Evolutionary conservation across 495 filamentous ascomycete genomes (phyloP).

Genomic region (Cercophora scortea): DNA sequence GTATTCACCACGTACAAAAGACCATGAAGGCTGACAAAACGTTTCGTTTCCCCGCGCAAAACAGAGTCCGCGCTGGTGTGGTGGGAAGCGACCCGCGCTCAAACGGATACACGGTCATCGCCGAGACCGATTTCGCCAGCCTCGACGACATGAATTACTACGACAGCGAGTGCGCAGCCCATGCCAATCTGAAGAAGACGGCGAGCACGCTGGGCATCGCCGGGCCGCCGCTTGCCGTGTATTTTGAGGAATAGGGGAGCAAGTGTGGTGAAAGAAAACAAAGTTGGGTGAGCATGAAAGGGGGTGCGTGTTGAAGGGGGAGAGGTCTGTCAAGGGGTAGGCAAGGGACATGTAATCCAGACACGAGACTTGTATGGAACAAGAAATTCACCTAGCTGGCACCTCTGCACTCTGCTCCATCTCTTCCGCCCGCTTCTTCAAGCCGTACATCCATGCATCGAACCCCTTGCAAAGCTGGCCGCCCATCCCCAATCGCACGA

Average conservation of each 20-base stretch:
- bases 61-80: constrained; percentile 31
- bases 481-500: constrained; percentile 11
- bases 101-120: constrained; percentile 56
- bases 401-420: background rate
- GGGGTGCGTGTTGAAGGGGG: background rate
- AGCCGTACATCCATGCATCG: constrained; percentile 21
- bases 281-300: background rate
- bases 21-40: background rate
- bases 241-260: constrained; percentile 26
- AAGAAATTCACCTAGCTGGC: too few relatives aligned
- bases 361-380: too few relatives aligned
- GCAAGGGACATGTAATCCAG: too few relatives aligned
- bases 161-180: constrained; percentile 55
- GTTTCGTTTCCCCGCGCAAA: background rate
- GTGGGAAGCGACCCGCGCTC: constrained; percentile 46
- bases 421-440: constrained; percentile 24
- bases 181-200: constrained; percentile 48
- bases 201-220: constrained; percentile 26
- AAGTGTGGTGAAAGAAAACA: background rate
- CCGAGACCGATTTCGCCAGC: constrained; percentile 50
- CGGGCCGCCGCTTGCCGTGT: constrained; percentile 42
- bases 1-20: too few relatives aligned
- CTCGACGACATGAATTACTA: constrained; percentile 67
- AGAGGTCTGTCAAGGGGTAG: background rate
- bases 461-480: constrained; percentile 20